Percentiles rank a stretch among this genome's conserved stretches.
phyloP scores from a whole-genome alignment of 345 rosid species.

The Conringia planisiliqua region DNA sequence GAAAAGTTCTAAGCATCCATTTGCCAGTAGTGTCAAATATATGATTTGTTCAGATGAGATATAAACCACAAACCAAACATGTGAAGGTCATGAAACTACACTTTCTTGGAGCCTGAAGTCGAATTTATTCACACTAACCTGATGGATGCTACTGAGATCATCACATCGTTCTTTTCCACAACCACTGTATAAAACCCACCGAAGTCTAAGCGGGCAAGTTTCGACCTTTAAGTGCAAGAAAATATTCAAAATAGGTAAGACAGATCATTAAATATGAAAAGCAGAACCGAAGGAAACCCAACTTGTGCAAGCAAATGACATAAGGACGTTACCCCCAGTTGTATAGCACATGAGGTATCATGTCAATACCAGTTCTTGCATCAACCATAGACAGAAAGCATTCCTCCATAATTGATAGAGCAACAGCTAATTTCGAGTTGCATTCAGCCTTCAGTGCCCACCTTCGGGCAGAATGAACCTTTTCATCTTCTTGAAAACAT shows the following conservation, averaged over 20 bases:
- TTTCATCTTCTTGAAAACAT: slow-evolving; percentile 81
- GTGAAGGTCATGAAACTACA: slow-evolving; percentile 3
- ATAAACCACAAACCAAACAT: not conserved
- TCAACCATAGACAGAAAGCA: slow-evolving; percentile 94
- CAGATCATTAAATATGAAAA: not conserved
- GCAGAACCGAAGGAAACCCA: not conserved
- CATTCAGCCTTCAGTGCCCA: slow-evolving; percentile 87
- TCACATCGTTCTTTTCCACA: slow-evolving; percentile 80
- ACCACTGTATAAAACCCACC: slow-evolving; percentile 78
- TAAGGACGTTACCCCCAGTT: slow-evolving; percentile 67
- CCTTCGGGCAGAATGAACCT: slow-evolving; percentile 64
- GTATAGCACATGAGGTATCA: slow-evolving; percentile 88
- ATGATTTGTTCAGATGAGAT: not conserved
- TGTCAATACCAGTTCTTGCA: slow-evolving; percentile 87
- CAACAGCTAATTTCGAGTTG: slow-evolving; percentile 87
- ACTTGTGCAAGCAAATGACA: slow-evolving; percentile 15
- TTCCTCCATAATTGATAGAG: slow-evolving; percentile 92
- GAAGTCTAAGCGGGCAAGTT: slow-evolving; percentile 76
- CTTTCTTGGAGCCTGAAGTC: not conserved
- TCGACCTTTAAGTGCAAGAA: slow-evolving; percentile 57
- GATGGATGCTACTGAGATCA: slow-evolving; percentile 88
- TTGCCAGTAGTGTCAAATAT: not conserved
- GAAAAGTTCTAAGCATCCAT: not conserved
- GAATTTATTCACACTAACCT: slow-evolving; percentile 46
- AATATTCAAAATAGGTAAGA: not conserved